phyloP scores from a whole-genome alignment of 495 filamentous ascomycete species.

The Tuber indicum region DNA sequence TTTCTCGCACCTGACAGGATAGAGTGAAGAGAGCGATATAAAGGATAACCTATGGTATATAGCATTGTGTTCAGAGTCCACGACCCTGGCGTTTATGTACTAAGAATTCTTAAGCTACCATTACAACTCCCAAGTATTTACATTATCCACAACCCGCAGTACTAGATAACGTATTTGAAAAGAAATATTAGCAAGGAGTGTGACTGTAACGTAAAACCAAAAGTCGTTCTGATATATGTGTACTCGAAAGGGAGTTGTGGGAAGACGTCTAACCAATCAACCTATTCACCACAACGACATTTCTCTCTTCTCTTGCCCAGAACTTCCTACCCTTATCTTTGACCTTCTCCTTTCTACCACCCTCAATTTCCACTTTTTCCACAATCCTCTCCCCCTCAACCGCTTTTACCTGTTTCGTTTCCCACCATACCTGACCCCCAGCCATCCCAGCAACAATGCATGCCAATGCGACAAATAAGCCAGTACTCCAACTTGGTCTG shows the following conservation, averaged over 20 bases:
- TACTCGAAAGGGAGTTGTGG: neutral
- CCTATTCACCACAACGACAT: neutral
- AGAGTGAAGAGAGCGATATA: neutral
- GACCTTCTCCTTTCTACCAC: conserved; percentile 47
- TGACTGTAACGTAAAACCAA: neutral
- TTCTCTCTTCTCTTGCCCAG: neutral
- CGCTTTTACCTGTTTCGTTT: conserved; percentile 59
- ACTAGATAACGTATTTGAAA: neutral
- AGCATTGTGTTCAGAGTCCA: neutral
- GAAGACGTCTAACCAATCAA: neutral
- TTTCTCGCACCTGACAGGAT: neutral
- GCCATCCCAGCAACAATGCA: conserved; percentile 62
- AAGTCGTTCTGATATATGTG: neutral
- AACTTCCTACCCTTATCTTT: conserved; percentile 29
- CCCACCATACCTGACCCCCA: conserved; percentile 61
- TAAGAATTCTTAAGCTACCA: neutral
- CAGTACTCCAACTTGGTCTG: conserved; percentile 67
- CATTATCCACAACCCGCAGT: neutral
- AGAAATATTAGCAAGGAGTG: neutral
- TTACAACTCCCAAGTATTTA: neutral
- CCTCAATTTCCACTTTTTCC: conserved; percentile 42
- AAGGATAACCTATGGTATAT: neutral
- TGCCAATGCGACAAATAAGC: conserved; percentile 63
- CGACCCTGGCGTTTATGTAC: neutral
- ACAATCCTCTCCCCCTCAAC: conserved; percentile 55